These are phyloP conservation scores for Pogostemon cablin DNA, from an alignment of 257 asterid species.

Conservation along the genomic window DNA sequence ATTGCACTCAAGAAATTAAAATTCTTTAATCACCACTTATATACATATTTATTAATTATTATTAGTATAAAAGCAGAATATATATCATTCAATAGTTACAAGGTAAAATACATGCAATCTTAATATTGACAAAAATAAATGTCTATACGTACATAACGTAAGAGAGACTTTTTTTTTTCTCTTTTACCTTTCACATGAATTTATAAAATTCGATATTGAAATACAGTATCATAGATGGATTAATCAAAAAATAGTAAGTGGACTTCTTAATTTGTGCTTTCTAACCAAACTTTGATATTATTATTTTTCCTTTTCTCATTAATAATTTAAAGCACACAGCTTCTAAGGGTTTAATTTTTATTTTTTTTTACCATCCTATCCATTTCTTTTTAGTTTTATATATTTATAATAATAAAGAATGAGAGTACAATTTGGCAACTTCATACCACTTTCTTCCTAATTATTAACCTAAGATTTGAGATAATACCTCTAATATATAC, in stretches of 20 bases:
- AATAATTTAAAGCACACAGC: not conserved
- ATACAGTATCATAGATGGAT: not conserved
- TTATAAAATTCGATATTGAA: not conserved
- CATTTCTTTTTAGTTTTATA: not conserved
- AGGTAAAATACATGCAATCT: no score
- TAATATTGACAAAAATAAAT: no score
- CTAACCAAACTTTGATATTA: conserved; percentile 3
- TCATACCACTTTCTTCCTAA: not conserved
- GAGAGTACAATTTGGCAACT: not conserved
- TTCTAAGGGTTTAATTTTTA: not conserved
- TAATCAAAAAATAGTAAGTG: not conserved
- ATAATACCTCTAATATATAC: no score
- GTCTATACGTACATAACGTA: no score
- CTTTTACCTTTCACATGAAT: no score
- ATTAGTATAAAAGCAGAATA: no score
- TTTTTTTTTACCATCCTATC: no score
- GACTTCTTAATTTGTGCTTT: not conserved
- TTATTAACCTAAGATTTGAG: no score
- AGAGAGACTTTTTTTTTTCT: no score
- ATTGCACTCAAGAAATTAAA: not conserved
- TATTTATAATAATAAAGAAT: not conserved
- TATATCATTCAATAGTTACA: no score
- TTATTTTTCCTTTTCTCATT: not conserved
- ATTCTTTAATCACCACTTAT: not conserved
- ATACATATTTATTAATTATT: not conserved